Percentiles rank a stretch among this genome's conserved stretches.
phyloP scores from a whole-genome alignment of 1,284 basidiomycete species.

The Melampsora americana region DNA sequence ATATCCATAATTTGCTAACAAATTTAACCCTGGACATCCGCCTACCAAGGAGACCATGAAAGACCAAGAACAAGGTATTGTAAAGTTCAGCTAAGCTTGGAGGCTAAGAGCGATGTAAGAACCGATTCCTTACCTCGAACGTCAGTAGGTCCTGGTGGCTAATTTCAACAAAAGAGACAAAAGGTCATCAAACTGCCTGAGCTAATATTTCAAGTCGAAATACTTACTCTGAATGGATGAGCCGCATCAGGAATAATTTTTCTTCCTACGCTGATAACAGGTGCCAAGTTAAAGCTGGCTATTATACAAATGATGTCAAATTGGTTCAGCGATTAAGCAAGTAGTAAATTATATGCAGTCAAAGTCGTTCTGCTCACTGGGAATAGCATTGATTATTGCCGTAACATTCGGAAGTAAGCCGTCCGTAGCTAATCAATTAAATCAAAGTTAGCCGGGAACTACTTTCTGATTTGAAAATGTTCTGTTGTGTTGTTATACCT shows the following conservation, averaged over 20 bases:
- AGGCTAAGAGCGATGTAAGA: too few relatives aligned
- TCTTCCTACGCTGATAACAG: slow-evolving; percentile 23
- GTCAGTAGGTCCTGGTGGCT: neutral
- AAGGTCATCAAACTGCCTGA: neutral
- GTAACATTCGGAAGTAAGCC: neutral
- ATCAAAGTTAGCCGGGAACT: neutral
- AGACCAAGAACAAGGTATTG: neutral
- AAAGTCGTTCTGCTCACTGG: neutral
- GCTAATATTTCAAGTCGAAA: neutral
- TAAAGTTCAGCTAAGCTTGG: neutral
- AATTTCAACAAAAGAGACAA: neutral
- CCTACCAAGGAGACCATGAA: neutral
- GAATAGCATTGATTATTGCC: neutral
- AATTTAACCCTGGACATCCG: slow-evolving; percentile 40
- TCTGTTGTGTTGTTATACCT: neutral
- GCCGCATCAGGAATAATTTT: slow-evolving; percentile 37
- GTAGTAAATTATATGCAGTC: neutral
- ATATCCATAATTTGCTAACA: slow-evolving; percentile 35
- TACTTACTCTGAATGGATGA: slow-evolving; percentile 29
- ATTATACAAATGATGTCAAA: neutral
- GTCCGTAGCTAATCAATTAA: neutral
- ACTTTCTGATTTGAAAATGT: neutral
- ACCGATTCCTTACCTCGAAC: neutral
- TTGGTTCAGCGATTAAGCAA: neutral
- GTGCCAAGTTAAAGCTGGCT: slow-evolving; percentile 11